These are phyloP conservation scores for Theobroma grandiflorum DNA, from an alignment of 441 rosid species.

Conservation along the genomic window DNA sequence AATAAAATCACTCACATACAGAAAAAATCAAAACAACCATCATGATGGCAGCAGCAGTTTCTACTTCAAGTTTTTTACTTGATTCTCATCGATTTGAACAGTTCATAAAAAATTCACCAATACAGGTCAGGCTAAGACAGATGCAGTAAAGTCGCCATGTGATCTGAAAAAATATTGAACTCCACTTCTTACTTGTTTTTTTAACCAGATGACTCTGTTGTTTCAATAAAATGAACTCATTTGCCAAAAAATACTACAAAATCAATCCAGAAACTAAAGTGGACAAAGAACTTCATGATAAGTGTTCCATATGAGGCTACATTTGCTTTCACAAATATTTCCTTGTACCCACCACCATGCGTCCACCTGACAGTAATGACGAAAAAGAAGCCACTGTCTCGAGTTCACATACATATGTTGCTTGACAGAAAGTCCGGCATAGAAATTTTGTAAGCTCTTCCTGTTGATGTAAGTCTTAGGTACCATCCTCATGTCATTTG, in stretches of 20 bases:
- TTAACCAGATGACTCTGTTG: neutral
- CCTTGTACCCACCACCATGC: neutral
- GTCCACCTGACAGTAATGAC: neutral
- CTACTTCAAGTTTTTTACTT: neutral
- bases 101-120: neutral
- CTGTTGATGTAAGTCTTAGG: neutral
- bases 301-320: neutral
- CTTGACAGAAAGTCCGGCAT: neutral
- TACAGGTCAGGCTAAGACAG: neutral
- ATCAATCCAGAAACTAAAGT: neutral
- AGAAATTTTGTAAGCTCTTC: neutral
- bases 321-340: too few species aligned
- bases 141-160: neutral
- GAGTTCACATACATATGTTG: neutral
- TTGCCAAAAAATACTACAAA: neutral
- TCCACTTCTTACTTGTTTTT: too few species aligned
- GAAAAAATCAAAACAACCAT: neutral
- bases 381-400: neutral
- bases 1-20: neutral
- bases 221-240: neutral
- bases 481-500: neutral
- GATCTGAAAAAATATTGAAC: neutral
- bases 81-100: neutral
- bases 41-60: neutral
- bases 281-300: neutral